phyloP scores from a whole-genome alignment of 2,329 filamentous ascomycete species.

The Cryphonectria radicalis region DNA sequence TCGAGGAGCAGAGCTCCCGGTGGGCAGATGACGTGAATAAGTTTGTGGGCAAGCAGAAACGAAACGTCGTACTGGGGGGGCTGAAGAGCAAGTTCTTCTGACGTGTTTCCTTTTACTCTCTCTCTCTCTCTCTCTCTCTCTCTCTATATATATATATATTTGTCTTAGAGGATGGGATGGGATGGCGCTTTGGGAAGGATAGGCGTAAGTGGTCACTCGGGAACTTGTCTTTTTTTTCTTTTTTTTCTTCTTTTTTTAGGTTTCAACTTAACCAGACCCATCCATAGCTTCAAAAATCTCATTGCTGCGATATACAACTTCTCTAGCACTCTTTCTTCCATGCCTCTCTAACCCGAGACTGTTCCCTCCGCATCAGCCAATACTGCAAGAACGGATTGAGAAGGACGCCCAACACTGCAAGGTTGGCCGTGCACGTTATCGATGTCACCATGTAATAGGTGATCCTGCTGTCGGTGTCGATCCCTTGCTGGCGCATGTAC shows the following conservation, averaged over 20 bases:
- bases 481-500: not conserved
- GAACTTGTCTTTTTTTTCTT: not conserved
- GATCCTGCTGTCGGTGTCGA: not conserved
- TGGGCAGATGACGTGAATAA: conserved; percentile 91
- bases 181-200: conserved; percentile 9
- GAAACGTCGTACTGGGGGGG: conserved; percentile 75
- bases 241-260: too few species aligned
- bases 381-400: conserved; percentile 1
- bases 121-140: not conserved
- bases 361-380: not conserved
- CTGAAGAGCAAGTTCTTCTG: conserved; percentile 62
- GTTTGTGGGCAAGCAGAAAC: conserved; percentile 85
- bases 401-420: not conserved
- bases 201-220: not conserved
- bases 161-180: not conserved
- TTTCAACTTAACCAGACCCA: not conserved
- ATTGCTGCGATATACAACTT: not conserved
- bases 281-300: not conserved
- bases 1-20: conserved; percentile 78
- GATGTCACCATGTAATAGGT: not conserved
- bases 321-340: not conserved
- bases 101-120: not conserved
- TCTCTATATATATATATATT: not conserved
- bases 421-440: not conserved
- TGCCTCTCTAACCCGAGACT: not conserved